A percentile compares a stretch with the other conserved stretches of the same genome.
Conservation (phyloP, 345 rosid species). For the Brassica cretica region DNA sequence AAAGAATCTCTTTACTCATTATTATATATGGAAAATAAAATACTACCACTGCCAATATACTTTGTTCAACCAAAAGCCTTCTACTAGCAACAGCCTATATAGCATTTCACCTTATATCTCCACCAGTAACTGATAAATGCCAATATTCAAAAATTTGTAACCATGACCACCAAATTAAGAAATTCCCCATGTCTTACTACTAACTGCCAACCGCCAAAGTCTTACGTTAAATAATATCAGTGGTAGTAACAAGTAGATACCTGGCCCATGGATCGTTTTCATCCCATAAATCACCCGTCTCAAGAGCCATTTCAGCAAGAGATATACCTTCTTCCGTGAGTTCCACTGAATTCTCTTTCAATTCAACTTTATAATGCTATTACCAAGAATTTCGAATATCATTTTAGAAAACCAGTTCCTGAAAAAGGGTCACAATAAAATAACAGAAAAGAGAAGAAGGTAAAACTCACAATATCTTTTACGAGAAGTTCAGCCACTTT, state of each 20-base stretch:
- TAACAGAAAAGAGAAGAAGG: slow-evolving; percentile 15
- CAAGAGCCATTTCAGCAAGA: slow-evolving; percentile 96
- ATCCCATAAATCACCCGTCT: slow-evolving; percentile 92
- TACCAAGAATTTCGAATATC: slow-evolving; percentile 27
- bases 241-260: slow-evolving; percentile 43
- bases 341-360: slow-evolving; percentile 96
- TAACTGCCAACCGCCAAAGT: background rate
- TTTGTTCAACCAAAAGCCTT: slow-evolving; percentile 20
- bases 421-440: slow-evolving; percentile 7
- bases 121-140: slow-evolving; percentile 20
- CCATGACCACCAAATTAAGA: background rate
- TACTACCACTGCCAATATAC: slow-evolving; percentile 7
- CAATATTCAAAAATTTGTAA: background rate
- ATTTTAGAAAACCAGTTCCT: slow-evolving; percentile 10
- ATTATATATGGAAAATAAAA: background rate
- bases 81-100: background rate
- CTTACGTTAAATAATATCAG: slow-evolving; percentile 5
- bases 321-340: slow-evolving; percentile 90
- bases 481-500: slow-evolving; percentile 90
- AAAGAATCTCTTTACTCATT: background rate
- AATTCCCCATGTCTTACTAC: background rate
- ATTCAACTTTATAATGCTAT: slow-evolving; percentile 86
- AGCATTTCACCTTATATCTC: slow-evolving; percentile 15
- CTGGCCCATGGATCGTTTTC: slow-evolving; percentile 99
- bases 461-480: slow-evolving; percentile 61